Base-by-base conservation (phyloP, 192 early-diverging fungal species). In the Coemansia sp. region DNA sequence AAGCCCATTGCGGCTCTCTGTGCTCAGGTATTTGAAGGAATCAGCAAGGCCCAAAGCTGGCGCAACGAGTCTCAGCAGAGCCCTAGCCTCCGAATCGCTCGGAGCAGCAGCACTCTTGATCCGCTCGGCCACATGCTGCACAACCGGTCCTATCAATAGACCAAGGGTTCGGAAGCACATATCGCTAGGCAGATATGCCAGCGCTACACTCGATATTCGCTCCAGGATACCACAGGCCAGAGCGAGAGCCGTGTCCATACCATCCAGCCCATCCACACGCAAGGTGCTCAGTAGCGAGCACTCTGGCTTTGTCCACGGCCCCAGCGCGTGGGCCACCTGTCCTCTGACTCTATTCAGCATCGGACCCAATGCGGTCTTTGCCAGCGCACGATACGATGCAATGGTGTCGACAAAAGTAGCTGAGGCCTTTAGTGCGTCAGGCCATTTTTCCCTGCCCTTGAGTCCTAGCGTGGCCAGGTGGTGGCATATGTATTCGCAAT, bases 401-500 rank as follows among this genome's bases (percentile, higher is more conserved):
- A 77, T 54, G 20, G 62, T 38, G 26, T 77, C 74, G 35, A 62
- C 58, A 49, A 77, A 60, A 8, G 67, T 64, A 11, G 59, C 64
- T 5, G 63, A 53, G 10, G 55, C 53, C 3, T 48, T 24, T 26
- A 77, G 55, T 18, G 42, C 54, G 0, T 22, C 19, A 1, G 67
- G 62, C 74, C 67, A 70, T 14, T 55, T 33, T 1, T 57, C 63
- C 15, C 56, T 57, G 24, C 49, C 43, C 15, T 58, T 50, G 24
- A 58, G 52, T 15, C 62, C 67, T 7, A 77, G 64, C 0, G 60
- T 56, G 1, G 67, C 32, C 39, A 77, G 34, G 39, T 71, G 59
- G 37, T 66, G 74, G 34, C 43, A 54, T 26, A 71, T 55, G 46
- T 49, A 77, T 41, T 66, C 63, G 50, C 74, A 77, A 53, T 77